Evolutionary conservation across 148 eudicot genomes (phyloP).

Genomic region (Rhododendron vialii): DNA sequence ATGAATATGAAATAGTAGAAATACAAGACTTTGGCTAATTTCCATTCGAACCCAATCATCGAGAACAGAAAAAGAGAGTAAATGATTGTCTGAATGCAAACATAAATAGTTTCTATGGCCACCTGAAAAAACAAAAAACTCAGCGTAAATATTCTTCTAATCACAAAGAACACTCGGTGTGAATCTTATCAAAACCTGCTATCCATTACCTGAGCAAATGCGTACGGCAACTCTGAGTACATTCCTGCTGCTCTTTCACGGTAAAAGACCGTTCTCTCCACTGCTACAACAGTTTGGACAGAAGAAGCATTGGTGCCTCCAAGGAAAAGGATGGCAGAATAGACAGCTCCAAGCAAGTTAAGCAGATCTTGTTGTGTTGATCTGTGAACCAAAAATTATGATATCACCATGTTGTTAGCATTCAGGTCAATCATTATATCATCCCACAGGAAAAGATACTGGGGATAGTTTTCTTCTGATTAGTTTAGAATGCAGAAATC

Average conservation of each 20-base stretch:
- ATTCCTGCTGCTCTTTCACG: conserved; percentile 54
- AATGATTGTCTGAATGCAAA: conserved; percentile 31
- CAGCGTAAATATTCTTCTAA: background rate
- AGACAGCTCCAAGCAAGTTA: conserved; percentile 43
- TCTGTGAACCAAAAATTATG: conserved; percentile 17
- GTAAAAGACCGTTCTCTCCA: conserved; percentile 51
- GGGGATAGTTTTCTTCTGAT: background rate
- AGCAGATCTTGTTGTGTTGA: conserved; percentile 36
- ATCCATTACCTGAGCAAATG: conserved; percentile 40
- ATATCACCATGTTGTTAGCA: background rate
- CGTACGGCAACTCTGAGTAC: conserved; percentile 50
- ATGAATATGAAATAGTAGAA: conserved; percentile 36
- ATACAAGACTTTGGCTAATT: conserved; percentile 24
- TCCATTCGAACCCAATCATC: conserved; percentile 41
- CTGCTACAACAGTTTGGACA: conserved; percentile 37
- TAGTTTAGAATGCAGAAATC: background rate
- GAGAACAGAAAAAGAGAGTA: conserved; percentile 34
- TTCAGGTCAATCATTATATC: background rate
- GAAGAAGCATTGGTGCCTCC: conserved; percentile 42
- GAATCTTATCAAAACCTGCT: background rate
- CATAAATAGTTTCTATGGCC: conserved; percentile 34
- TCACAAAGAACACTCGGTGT: background rate
- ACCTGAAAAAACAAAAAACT: background rate
- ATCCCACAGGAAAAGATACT: background rate
- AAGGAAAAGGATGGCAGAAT: conserved; percentile 36